Base-by-base conservation (phyloP, 805 yeast genomes). In the Kodamaea neixiangensis region DNA sequence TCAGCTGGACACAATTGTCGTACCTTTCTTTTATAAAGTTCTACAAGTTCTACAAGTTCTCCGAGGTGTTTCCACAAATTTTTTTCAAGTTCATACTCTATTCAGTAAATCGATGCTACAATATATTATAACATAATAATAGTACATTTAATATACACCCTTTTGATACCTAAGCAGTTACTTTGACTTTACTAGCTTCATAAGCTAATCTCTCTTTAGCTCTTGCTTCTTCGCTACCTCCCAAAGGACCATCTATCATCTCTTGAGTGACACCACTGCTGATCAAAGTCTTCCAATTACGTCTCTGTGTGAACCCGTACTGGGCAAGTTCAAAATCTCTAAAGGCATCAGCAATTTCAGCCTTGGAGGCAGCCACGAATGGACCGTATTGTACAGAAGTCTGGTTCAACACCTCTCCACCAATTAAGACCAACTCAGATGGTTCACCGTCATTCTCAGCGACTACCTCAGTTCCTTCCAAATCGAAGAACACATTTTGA, bases 301-400 rank as follows among this genome's bases (percentile, higher is more conserved):
- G 76, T 40, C 88, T 81, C 45, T 78, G 79, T 63, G 83, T 90
- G 60, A 87, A 87, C 0, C 92, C 93, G 63, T 86, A 85, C 22
- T 71, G 67, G 51, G 82, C 86, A 4, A 33, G 22, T 67, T 86
- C 93, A 65, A 86, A 92, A 63, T 87, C 91, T 66, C 71, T 60
- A 60, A 88, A 84, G 0, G 90, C 96, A 58, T 86, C 69, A 56
- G 81, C 77, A 53, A 91, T 85, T 55, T 80, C 81, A 47, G 83
- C 86, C 50, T 77, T 75, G 19, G 86, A 71, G 7, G 87, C 80
- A 54, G 88, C 93, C 15, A 91, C 97, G 63, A 91, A 92, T 11
- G 97, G 97, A n/a, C 97, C 97, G 64, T 90, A 86, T 64, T 91
- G 97, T 29, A 89, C 87, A 50, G 87, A 76, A 17, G 82, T 80